Evolutionary conservation across 257 asterid species (phyloP).

Genomic region (Henckelia pumila): DNA sequence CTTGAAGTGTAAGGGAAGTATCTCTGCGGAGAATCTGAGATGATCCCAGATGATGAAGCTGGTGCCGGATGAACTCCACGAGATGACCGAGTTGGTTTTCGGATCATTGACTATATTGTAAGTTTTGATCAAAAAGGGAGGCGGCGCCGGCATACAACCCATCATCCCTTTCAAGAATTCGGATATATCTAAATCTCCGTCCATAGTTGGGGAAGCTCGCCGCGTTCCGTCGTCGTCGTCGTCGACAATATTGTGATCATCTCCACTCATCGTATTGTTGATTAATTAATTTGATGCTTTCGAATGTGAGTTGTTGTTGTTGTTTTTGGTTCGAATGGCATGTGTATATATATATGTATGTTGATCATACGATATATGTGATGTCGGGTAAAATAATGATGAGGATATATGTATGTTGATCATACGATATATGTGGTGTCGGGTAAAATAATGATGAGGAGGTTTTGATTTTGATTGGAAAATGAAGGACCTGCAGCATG

Average conservation of each 20-base stretch:
- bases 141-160: slow-evolving; percentile 36
- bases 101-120: slow-evolving; percentile 57
- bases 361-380: no score
- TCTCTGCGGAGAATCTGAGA: slow-evolving; percentile 35
- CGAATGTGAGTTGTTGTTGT: background rate
- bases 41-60: slow-evolving; percentile 60
- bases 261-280: background rate
- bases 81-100: slow-evolving; percentile 34
- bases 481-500: no score
- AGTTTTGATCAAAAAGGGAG: slow-evolving; percentile 54
- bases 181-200: background rate
- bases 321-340: background rate
- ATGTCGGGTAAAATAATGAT: background rate
- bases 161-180: slow-evolving; percentile 8
- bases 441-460: background rate
- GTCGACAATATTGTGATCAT: no score
- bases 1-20: slow-evolving; percentile 49
- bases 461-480: slow-evolving; percentile 7
- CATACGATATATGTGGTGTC: no score
- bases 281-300: no score
- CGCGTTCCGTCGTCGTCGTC: no score
- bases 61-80: slow-evolving; percentile 47
- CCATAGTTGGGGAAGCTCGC: background rate
- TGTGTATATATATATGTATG: slow-evolving; percentile 19
- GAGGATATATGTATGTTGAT: slow-evolving; percentile 1